Conservation (phyloP, 352 stramenopile species). For the Pythium phragmitis region DNA sequence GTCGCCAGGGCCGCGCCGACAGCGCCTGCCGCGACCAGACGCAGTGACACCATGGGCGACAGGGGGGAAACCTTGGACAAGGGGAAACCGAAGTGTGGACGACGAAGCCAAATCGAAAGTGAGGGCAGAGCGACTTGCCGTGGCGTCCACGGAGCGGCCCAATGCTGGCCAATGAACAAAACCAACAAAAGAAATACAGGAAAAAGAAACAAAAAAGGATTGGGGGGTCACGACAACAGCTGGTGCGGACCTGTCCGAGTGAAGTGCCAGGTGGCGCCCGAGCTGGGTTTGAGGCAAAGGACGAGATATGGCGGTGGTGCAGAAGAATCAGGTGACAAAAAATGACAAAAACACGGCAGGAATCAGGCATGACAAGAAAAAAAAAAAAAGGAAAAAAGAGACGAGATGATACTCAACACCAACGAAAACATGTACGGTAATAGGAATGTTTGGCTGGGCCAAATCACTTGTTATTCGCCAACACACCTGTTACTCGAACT, state of each 20-base stretch:
- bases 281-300: background rate
- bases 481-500: too few species aligned
- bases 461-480: too few species aligned
- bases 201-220: too few species aligned
- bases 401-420: too few species aligned
- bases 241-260: background rate
- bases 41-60: slow-evolving; percentile 19
- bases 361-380: too few species aligned
- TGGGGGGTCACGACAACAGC: background rate
- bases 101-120: slow-evolving; percentile 15
- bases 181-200: too few species aligned
- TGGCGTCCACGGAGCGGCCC: background rate
- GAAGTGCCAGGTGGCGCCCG: background rate
- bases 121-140: background rate
- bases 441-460: too few species aligned
- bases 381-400: too few species aligned
- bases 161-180: background rate
- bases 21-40: slow-evolving; percentile 9
- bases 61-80: background rate
- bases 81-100: slow-evolving; percentile 2
- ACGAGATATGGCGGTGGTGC: background rate
- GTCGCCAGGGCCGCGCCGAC: slow-evolving; percentile 22
- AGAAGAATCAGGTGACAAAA: too few species aligned
- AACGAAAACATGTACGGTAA: too few species aligned
- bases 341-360: too few species aligned